These are phyloP conservation scores for Vachellia collinsii DNA, from an alignment of 306 rosid genomes.

Conservation along the genomic window DNA sequence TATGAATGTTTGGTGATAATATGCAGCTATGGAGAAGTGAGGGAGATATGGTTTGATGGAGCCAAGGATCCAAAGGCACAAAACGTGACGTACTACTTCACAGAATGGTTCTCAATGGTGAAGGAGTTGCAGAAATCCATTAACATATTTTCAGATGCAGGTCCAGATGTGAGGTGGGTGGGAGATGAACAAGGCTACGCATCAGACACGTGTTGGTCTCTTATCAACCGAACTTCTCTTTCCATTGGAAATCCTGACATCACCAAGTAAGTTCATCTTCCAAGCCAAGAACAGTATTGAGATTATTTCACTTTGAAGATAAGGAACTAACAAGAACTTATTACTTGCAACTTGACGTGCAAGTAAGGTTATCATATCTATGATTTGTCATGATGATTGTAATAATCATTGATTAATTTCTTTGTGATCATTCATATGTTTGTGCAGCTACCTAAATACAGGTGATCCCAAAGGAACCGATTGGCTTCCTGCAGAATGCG, in stretches of 20 bases:
- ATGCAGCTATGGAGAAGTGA: constrained; percentile 64
- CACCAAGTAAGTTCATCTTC: constrained; percentile 49
- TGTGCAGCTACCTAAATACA: constrained; percentile 60
- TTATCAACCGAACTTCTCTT: constrained; percentile 67
- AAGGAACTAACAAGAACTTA: not conserved
- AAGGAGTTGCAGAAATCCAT: constrained; percentile 80
- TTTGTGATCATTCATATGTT: constrained; percentile 7
- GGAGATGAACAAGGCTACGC: constrained; percentile 74
- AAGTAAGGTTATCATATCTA: not conserved
- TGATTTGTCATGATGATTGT: not conserved
- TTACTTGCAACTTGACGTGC: not conserved
- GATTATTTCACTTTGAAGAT: not conserved
- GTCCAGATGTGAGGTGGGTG: constrained; percentile 90
- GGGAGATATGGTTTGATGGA: constrained; percentile 95
- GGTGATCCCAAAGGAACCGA: constrained; percentile 74
- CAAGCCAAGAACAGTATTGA: not conserved
- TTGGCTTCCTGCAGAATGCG: constrained; percentile 93
- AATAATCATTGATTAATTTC: not conserved
- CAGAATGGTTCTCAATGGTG: constrained; percentile 86
- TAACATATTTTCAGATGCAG: constrained; percentile 91
- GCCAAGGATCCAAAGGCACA: constrained; percentile 68
- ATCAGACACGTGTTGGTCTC: constrained; percentile 78
- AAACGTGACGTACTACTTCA: constrained; percentile 76
- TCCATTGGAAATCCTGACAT: constrained; percentile 68
- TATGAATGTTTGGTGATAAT: not conserved